Evolutionary conservation across 306 rosid genomes (phyloP), one percentile per base, ranked within the genome.

Genomic region (Canavalia ensiformis): DNA sequence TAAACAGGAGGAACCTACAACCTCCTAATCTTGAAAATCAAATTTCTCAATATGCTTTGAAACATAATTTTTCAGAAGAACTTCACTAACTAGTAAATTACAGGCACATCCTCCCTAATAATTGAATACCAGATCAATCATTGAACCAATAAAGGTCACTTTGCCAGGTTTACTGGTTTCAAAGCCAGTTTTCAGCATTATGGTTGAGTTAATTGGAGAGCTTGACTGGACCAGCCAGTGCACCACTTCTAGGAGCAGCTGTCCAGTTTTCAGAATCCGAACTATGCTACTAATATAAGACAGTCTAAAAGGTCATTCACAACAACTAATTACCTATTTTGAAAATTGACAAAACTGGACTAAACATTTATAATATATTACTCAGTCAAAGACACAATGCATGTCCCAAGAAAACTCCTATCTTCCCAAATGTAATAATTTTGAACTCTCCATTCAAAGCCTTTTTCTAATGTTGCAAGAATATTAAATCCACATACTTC

Each of bases 11-110:
- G 49, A 77, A 54, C 74, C 59, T 47, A 8, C 54, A 8, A 44
- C 44, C 59, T 45, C 69, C 39, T 37, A 29, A 11, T 76, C 39
- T 65, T 30, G 30, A 46, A 47, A 68, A 63, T 31, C 25, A 58
- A 70, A 60, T 72, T 66, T 41, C 75, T 39, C 67, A 41, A 35
- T 45, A n/a, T 35, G 18, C 39, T 49, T 10, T 11, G 72, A 77
- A 50, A 76, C 34, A 18, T n/a, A 31, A 8, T 3, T 47, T 54
- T 9, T 46, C 51, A 30, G 10, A 63, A 58, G 45, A 75, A 46
- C 13, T 45, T 45, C 63, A 62, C 73, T 5, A 77, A 77, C 81
- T 35, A 64, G 52, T 10, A 37, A 79, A 79, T 35, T 68, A 45
- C 41, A 69, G 50, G 58, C 62, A 67, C 33, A 25, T 33, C 42